Evolutionary conservation across 352 stramenopile species (phyloP), one percentile per base, ranked within the genome.

Genomic region (Bremia lactucae): DNA sequence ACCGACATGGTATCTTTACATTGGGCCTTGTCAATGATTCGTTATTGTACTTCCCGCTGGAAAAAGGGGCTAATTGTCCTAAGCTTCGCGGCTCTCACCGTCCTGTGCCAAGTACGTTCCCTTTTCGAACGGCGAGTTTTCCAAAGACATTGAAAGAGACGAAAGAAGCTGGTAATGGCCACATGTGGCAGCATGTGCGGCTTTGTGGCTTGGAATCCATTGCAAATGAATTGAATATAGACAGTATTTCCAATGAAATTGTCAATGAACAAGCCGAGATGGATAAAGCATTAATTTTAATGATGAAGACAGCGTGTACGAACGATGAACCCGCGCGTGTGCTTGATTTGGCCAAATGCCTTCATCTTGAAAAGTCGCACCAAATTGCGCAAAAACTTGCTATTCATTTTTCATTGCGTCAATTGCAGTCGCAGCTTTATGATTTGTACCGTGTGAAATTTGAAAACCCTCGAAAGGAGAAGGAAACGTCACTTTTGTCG

Each of bases 321-420:
- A 72, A 65, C 24, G 79, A 92, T 46, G 63, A 87, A 34, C 63
- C 76, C 13, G 65, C 69, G 16, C 68, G 73, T 11, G 74, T 85
- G 26, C 42, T 88, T 6, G 79, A 89, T 40, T 49, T 92, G 46
- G 76, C 76, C 43, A 85, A 84, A 59, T 92, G 79, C 37, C 49
- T 92, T 18, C 65, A 83, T 45, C 43, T 92, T 1, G 74, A 89
- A 29, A 92, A 92, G 41, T 87, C 72, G 0, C 74, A 87, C 24
- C 65, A 83, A 46, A 92, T 92, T 38, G 79, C 76, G 11, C 74
- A 87, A 52, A 88, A 89, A 40, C 59, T 92, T 11, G 76, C 77
- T 2, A 75, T 76, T 26, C 76, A 92, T 41, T 92, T 86, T 53
- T 77, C 68, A 0, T 54, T 89, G 24, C 73, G 77, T 0, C 65